These are phyloP conservation scores for Lepraria neglecta DNA, from an alignment of 495 filamentous ascomycete genomes.

Conservation along the genomic window DNA sequence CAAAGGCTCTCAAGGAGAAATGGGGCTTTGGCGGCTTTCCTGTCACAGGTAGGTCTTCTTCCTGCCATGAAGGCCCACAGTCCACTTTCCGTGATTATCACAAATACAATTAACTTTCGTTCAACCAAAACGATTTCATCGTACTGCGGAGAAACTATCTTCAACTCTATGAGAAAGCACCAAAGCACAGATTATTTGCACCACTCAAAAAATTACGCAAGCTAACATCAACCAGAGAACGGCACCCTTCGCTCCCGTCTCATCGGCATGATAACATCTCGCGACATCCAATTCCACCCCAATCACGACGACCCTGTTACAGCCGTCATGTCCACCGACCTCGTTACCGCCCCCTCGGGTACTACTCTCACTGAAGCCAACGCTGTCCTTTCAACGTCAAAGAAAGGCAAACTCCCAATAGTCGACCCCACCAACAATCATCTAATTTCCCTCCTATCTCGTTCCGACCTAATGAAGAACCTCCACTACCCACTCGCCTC, in stretches of 20 bases:
- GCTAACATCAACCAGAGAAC: constrained; percentile 54
- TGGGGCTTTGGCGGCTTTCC: constrained; percentile 99
- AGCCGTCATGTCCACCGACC: constrained; percentile 89
- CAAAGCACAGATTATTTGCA: not conserved
- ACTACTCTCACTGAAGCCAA: constrained; percentile 87
- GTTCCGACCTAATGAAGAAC: constrained; percentile 98
- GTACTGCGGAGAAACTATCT: constrained; percentile 69
- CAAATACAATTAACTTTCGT: constrained; percentile 95
- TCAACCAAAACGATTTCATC: constrained; percentile 90
- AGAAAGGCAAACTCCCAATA: constrained; percentile 98
- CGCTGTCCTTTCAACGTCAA: constrained; percentile 83
- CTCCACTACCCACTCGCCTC: constrained; percentile 94
- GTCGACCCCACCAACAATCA: constrained; percentile 73
- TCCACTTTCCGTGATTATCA: constrained; percentile 61
- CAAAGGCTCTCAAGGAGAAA: constrained; percentile 86
- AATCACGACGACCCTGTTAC: constrained; percentile 64
- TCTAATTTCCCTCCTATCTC: constrained; percentile 88
- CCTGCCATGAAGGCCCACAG: constrained; percentile 21
- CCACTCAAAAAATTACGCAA: not conserved
- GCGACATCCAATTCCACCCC: constrained; percentile 93
- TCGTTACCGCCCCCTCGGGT: constrained; percentile 82
- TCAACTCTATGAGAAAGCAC: constrained; percentile 38
- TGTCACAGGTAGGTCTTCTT: constrained; percentile 76
- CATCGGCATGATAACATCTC: constrained; percentile 92
- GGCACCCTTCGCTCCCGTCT: constrained; percentile 92